These are phyloP conservation scores for Carallia brachiata DNA, from an alignment of 345 rosid species.

Conservation along the genomic window DNA sequence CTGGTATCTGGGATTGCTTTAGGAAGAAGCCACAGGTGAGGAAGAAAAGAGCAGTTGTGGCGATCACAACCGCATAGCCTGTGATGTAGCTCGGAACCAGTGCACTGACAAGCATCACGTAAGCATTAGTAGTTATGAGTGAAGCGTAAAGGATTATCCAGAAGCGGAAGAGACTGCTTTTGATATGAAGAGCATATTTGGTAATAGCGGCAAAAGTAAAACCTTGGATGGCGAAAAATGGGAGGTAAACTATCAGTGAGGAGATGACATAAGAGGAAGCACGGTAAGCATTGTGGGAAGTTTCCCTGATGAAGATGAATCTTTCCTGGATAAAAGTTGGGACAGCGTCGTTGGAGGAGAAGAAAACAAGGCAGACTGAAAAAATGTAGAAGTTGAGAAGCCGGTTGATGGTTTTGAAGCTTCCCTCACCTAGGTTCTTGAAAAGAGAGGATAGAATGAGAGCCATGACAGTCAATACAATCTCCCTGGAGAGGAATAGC, in stretches of 20 bases:
- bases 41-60: conserved; percentile 71
- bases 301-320: conserved; percentile 67
- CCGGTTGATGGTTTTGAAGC: conserved; percentile 39
- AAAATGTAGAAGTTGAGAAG: conserved; percentile 70
- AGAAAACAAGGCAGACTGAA: conserved; percentile 54
- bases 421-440: conserved; percentile 20
- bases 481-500: conserved; percentile 55
- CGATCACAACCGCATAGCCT: conserved; percentile 64
- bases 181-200: conserved; percentile 27
- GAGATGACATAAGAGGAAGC: conserved; percentile 65
- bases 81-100: conserved; percentile 68
- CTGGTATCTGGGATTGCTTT: conserved; percentile 45
- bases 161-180: conserved; percentile 42
- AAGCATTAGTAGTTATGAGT: conserved; percentile 60
- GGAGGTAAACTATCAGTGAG: conserved; percentile 57
- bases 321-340: conserved; percentile 69
- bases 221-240: conserved; percentile 51
- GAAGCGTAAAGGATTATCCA: conserved; percentile 61
- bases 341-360: conserved; percentile 71
- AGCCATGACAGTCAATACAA: conserved; percentile 57
- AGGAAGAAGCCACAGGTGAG: conserved; percentile 68
- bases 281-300: conserved; percentile 61
- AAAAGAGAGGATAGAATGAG: conserved; percentile 60
- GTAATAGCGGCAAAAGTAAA: conserved; percentile 52
- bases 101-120: conserved; percentile 69